Evolutionary conservation across 805 yeast species (phyloP), one percentile per base, ranked within the genome.

Genomic region (Tetrapisispora arboricola): DNA sequence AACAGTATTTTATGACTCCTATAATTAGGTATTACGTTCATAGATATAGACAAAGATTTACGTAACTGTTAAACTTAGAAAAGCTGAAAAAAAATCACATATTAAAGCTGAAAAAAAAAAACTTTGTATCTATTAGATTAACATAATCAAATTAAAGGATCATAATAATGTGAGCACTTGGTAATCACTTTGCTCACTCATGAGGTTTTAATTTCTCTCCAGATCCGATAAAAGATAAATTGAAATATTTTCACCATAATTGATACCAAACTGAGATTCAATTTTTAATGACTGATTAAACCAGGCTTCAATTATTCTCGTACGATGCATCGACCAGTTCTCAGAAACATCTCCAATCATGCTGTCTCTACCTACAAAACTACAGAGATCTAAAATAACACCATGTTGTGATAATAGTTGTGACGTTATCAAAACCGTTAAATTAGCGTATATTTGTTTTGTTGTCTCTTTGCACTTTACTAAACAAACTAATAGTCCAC

Each of bases 371-470:
- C 73, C 75, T 33, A 84, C 75, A 62, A 90, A 92, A 0, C 86
- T 81, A 28, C 92, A 82, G 32, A 90, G 73, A 58, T 94, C 96
- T 17, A 87, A 66, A 9, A 85, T 72, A 42, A 92, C 65, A 48
- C 86, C 92, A 58, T 88, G 96, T 45, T 75, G 80, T 46, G 83
- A 77, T 51, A 94, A 64, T 1, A 90, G 76, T 15, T 78, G 78
- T 48, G 84, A 81, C 32, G 84, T 87, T 34, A 92, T 72, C 18
- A 88, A 73, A 1, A 97, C 94, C 0, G 86, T 87, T 42, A 92
- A 58, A 1, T 92, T 77, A 1, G 95, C 80, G 35, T 46, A 51
- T 22, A 52, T 49, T 41, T 78, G 64, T 46, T 71, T 67, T 30
- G 68, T 63, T 9, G 65, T 61, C 31, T 78, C 56, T 32, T 68